Conservation (phyloP, 352 stramenopile species). For the Phytophthora sansomeana region DNA sequence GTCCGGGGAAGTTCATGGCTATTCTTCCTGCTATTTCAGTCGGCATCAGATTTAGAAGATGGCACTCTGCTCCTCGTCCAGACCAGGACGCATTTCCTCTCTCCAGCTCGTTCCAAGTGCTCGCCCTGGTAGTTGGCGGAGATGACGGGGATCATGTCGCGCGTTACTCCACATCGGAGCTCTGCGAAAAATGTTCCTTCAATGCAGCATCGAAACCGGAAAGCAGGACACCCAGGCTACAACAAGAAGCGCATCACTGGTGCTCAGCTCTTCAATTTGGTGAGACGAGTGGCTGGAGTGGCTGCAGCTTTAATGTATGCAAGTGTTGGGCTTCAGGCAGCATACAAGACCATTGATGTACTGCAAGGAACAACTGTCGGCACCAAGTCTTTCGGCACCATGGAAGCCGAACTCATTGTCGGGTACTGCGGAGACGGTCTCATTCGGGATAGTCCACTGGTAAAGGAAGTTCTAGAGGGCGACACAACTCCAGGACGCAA, state of each 20-base stretch:
- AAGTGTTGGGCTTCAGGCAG: constrained; percentile 20
- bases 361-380: constrained; percentile 27
- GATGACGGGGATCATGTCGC: constrained; percentile 29
- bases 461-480: constrained; percentile 34
- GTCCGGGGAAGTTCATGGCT: neutral
- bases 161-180: constrained; percentile 16
- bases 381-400: constrained; percentile 23
- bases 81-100: constrained; percentile 1
- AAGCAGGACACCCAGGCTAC: constrained; percentile 2
- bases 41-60: constrained; percentile 14
- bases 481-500: constrained; percentile 36
- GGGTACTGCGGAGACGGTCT: constrained; percentile 33
- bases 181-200: constrained; percentile 10
- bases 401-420: constrained; percentile 37
- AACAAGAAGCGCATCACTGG: constrained; percentile 34
- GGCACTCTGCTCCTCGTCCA: neutral
- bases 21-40: constrained; percentile 21
- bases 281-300: constrained; percentile 32
- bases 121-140: neutral
- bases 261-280: constrained; percentile 35
- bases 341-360: constrained; percentile 30
- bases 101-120: neutral
- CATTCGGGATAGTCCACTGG: constrained; percentile 43
- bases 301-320: constrained; percentile 32
- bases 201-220: constrained; percentile 11